Base-by-base conservation (phyloP, 2,329 filamentous ascomycete species). In the Colletotrichum sp. region DNA sequence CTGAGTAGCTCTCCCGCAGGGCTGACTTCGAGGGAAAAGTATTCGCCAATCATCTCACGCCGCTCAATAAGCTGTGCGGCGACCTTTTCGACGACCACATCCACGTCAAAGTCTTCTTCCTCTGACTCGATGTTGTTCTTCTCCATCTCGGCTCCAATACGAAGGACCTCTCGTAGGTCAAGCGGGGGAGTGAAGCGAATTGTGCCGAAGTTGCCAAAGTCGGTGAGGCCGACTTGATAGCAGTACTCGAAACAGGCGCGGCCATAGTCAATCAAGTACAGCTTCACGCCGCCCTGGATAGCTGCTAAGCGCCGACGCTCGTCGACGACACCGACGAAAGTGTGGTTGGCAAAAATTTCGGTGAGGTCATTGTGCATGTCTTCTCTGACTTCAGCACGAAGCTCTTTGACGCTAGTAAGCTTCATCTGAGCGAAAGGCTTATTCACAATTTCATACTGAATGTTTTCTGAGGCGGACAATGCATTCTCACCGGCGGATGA, bases 191-290 rank as follows among this genome's bases (percentile, higher is more conserved):
- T 91, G 80, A 99, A 95, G 13, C 91, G 92, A 75, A 99, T 96
- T 26, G 89, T 85, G 4, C 97, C 97, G 81, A 98, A 98, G 83
- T 99, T 99, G 3, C 94, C 95, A 85, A 99, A 99, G 82, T 99
- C 96, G 0, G 96, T 98, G 44, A 99, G 90, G 0, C 96, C 96
- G 24, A 99, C 87, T 85, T 99, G 97, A 86, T 99, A 99, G 84
- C 99, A 98, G 83, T 96, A 98, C 80, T 99, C 96, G 77, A 93
- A 94, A 83, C 92, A 95, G 2, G 95, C 87, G 82, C 96, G 93
- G 13, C 96, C 97, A 81, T 99, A 99, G 84, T 99, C 97, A 69
- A 99, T 90, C 26, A 99, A 91, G 83, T 95, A 98, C 9, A 99
- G 90, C 82, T 96, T 98, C 10, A 99, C 94, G 16, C 96, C 97